phyloP scores from a whole-genome alignment of 2,329 filamentous ascomycete genomes.

The Pestalotiopsis sp. region DNA sequence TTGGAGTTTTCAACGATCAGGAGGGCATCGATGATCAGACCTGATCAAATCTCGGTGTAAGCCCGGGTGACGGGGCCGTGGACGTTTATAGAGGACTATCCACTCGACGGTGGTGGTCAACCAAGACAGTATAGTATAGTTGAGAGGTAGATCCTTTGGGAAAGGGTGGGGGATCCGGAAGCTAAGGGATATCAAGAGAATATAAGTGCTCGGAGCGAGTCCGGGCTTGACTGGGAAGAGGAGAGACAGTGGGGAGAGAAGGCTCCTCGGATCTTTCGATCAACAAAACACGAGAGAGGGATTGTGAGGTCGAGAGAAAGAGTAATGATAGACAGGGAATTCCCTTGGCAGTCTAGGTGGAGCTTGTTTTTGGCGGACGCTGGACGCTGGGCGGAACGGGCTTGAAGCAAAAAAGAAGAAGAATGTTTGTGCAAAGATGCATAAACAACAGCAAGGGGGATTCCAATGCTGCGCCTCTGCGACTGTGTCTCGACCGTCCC shows the following conservation, averaged over 20 bases:
- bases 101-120: slow-evolving; percentile 1
- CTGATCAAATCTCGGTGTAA: background rate
- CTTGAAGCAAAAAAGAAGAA: slow-evolving; percentile 21
- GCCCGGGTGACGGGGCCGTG: slow-evolving; percentile 8
- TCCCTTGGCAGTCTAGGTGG: slow-evolving; percentile 4
- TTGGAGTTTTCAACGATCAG: slow-evolving; percentile 7
- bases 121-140: slow-evolving; percentile 9
- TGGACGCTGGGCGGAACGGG: background rate
- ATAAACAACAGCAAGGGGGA: slow-evolving; percentile 34
- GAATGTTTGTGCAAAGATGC: slow-evolving; percentile 28
- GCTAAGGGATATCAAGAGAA: slow-evolving; percentile 11
- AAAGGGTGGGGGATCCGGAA: background rate
- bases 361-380: background rate
- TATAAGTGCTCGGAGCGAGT: slow-evolving; percentile 9
- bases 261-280: slow-evolving; percentile 6
- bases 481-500: slow-evolving; percentile 23
- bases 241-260: slow-evolving; percentile 3
- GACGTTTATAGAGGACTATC: slow-evolving; percentile 11
- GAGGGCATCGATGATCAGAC: slow-evolving; percentile 1
- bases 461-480: slow-evolving; percentile 19
- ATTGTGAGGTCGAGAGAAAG: background rate
- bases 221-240: background rate
- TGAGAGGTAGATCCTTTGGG: slow-evolving; percentile 5
- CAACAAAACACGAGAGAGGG: slow-evolving; percentile 15
- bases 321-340: slow-evolving; percentile 15